These are phyloP conservation scores for Sugiyamaella boreocaroliniensis DNA, from an alignment of 805 yeast genomes.

Conservation along the genomic window DNA sequence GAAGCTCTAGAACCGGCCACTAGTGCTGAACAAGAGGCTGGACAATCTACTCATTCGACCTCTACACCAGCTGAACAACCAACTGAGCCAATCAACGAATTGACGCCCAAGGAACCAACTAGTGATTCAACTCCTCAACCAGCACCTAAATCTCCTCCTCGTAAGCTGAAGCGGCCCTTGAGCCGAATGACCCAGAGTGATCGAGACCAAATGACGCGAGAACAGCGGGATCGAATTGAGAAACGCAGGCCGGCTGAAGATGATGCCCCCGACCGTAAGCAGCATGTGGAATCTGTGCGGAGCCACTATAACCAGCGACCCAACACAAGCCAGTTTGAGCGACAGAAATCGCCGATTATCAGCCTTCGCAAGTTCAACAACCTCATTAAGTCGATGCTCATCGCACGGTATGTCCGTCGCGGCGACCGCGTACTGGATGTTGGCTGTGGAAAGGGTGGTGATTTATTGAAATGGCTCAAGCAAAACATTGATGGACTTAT, in stretches of 20 bases:
- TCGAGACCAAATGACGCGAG: slow-evolving; percentile 12
- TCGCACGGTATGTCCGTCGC: slow-evolving; percentile 52
- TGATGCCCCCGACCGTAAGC: background rate
- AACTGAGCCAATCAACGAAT: too few species aligned
- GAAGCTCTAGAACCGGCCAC: background rate
- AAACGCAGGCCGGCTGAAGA: slow-evolving; percentile 4
- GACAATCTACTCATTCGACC: too few species aligned
- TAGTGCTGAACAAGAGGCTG: too few species aligned
- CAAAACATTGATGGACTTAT: slow-evolving; percentile 68
- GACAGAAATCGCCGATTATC: slow-evolving; percentile 77
- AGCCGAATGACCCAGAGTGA: slow-evolving; percentile 10
- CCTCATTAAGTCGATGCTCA: slow-evolving; percentile 78
- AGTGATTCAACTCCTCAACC: too few species aligned
- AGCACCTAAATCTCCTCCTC: background rate
- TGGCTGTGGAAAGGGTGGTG: slow-evolving; percentile 99
- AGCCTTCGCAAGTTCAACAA: slow-evolving; percentile 86
- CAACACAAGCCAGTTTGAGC: slow-evolving; percentile 48
- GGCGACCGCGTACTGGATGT: slow-evolving; percentile 61
- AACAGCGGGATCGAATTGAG: slow-evolving; percentile 11
- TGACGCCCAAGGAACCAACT: too few species aligned
- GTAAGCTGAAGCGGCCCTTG: slow-evolving; percentile 19
- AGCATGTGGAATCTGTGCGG: slow-evolving; percentile 47
- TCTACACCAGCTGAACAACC: too few species aligned
- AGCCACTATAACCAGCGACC: slow-evolving; percentile 84
- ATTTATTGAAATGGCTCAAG: slow-evolving; percentile 79